Percentiles rank a stretch among this genome's conserved stretches.
phyloP scores from a whole-genome alignment of 2,329 filamentous ascomycete species.

The Epichloe baconii region DNA sequence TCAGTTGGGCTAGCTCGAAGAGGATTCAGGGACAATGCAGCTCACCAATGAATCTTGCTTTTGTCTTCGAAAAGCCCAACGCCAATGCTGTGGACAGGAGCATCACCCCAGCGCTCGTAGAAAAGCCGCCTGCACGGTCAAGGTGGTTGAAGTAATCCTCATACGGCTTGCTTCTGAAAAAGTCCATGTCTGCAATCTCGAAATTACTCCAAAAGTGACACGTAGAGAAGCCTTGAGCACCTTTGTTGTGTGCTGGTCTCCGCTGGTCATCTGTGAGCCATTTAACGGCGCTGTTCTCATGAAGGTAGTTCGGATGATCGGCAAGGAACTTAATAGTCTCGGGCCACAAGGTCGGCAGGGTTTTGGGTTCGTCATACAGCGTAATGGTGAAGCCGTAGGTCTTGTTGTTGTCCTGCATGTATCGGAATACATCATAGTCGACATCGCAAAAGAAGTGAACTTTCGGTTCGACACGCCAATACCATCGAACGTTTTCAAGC shows the following conservation, averaged over 20 bases:
- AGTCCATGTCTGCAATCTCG: conserved; percentile 84
- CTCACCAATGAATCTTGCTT: conserved; percentile 83
- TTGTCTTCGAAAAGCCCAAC: conserved; percentile 85
- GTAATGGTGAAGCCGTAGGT: conserved; percentile 98
- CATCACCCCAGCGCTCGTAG: conserved; percentile 97
- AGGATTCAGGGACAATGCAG: conserved; percentile 6
- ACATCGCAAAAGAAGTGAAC: conserved; percentile 99
- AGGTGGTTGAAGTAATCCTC: conserved; percentile 95
- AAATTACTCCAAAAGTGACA: conserved; percentile 99
- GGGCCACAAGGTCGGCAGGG: conserved; percentile 85
- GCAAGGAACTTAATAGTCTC: conserved; percentile 84
- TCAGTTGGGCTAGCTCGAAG: neutral
- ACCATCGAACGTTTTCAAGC: conserved; percentile 70
- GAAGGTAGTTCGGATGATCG: conserved; percentile 67
- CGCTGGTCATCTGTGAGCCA: conserved; percentile 73
- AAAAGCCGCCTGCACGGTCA: conserved; percentile 96
- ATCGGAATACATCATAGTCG: conserved; percentile 96
- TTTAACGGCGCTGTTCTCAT: conserved; percentile 70
- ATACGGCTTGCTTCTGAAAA: conserved; percentile 83
- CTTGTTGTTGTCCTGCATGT: conserved; percentile 97
- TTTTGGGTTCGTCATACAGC: conserved; percentile 82
- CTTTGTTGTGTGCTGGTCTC: conserved; percentile 65
- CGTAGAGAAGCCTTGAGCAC: conserved; percentile 87
- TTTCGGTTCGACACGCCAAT: conserved; percentile 97
- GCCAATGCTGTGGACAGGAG: conserved; percentile 89